A percentile compares a stretch with the other conserved stretches of the same genome.
Conservation (phyloP, 495 filamentous ascomycete species). For the Platismatia glauca region DNA sequence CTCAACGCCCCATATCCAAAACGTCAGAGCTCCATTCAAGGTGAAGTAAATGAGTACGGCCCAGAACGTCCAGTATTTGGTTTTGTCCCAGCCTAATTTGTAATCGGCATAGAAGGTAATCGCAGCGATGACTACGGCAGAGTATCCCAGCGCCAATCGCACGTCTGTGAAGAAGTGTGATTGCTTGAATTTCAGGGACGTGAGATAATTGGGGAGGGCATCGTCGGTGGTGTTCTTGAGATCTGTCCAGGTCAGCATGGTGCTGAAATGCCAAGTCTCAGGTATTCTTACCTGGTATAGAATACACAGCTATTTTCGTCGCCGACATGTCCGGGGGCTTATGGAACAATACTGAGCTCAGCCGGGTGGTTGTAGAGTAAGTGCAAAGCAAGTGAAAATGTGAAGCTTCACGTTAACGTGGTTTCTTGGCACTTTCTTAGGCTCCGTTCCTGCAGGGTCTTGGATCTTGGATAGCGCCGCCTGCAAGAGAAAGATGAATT, state of each 20-base stretch:
- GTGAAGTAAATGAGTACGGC: slow-evolving; percentile 68
- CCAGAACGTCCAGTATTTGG: slow-evolving; percentile 61
- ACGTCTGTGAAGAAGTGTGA: slow-evolving; percentile 73
- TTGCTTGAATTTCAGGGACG: slow-evolving; percentile 70
- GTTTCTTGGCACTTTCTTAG: neutral
- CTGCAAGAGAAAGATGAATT: too few species aligned
- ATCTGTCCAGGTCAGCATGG: slow-evolving; percentile 44
- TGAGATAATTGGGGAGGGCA: slow-evolving; percentile 85
- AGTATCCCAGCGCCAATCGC: slow-evolving; percentile 73
- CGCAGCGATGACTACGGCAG: slow-evolving; percentile 67
- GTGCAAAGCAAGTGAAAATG: neutral
- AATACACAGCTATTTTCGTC: slow-evolving; percentile 57
- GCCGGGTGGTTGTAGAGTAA: neutral
- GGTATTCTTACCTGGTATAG: slow-evolving; percentile 47
- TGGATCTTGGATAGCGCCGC: neutral
- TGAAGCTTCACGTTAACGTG: neutral
- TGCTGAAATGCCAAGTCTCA: neutral
- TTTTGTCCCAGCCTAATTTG: slow-evolving; percentile 76
- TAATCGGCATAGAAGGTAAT: slow-evolving; percentile 87
- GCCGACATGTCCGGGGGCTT: slow-evolving; percentile 28
- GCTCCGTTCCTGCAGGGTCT: neutral
- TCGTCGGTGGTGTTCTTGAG: slow-evolving; percentile 96
- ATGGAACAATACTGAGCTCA: neutral
- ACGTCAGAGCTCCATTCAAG: slow-evolving; percentile 69
- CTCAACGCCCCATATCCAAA: slow-evolving; percentile 83